phyloP scores from a whole-genome alignment of 169 alveolate genomes.

The Cyclospora cayetanensis region DNA sequence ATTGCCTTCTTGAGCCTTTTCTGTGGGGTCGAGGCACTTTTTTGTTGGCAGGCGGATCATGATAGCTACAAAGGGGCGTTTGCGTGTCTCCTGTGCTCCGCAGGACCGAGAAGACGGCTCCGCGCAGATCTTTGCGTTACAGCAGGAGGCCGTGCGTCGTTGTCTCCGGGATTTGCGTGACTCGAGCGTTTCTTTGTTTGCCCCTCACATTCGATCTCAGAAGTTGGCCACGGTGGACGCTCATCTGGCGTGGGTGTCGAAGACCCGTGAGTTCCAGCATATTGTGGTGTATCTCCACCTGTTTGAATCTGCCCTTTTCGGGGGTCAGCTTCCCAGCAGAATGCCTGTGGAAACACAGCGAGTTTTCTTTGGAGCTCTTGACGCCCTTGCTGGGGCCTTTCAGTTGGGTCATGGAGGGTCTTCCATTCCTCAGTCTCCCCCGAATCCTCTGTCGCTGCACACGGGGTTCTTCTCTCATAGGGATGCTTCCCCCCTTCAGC shows the following conservation, averaged over 20 bases:
- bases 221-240: not conserved
- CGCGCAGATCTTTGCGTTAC: not conserved
- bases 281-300: constrained; percentile 22
- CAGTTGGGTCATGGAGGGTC: no score
- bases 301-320: not conserved
- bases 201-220: not conserved
- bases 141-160: not conserved
- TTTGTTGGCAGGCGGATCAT: not conserved
- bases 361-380: constrained; percentile 5
- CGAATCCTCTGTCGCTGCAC: no score
- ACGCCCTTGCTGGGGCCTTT: not conserved
- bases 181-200: not conserved
- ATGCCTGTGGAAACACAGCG: not conserved
- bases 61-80: not conserved
- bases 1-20: no score
- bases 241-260: not conserved
- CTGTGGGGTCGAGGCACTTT: no score
- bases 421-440: no score
- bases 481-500: no score
- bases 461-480: no score
- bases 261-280: not conserved
- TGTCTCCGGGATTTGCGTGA: not conserved
- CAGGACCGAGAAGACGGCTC: not conserved
- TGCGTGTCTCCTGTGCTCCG: not conserved
- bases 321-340: not conserved